These are phyloP conservation scores for Claviceps humidiphila DNA, from an alignment of 2,329 filamentous ascomycete genomes.

Conservation along the genomic window DNA sequence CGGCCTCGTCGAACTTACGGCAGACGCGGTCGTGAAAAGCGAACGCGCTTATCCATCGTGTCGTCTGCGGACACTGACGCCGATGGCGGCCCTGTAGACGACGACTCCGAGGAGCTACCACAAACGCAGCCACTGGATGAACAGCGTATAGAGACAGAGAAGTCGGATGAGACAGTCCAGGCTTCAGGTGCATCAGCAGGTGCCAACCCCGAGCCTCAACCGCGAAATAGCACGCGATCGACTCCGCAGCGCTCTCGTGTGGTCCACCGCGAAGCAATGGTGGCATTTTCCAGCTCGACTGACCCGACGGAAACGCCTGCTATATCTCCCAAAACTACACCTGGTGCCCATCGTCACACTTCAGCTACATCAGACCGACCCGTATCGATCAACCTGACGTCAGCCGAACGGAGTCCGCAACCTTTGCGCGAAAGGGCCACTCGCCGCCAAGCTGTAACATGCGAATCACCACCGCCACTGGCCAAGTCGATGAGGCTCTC, in stretches of 20 bases:
- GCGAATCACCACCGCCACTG: conserved; percentile 16
- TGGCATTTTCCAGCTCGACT: conserved; percentile 27
- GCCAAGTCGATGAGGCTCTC: conserved; percentile 11
- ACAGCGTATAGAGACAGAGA: neutral
- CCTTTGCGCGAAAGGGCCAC: conserved; percentile 9
- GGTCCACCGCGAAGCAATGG: conserved; percentile 4
- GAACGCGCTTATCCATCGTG: conserved; percentile 1
- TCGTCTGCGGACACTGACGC: conserved; percentile 2
- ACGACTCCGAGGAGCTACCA: neutral
- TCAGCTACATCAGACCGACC: conserved; percentile 14
- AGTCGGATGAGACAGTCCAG: neutral
- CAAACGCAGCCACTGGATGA: neutral
- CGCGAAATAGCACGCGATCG: neutral
- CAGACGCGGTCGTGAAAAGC: neutral
- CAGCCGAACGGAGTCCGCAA: conserved; percentile 11
- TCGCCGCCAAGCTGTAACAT: conserved; percentile 8
- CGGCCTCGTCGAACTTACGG: conserved; percentile 4
- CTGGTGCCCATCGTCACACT: conserved; percentile 17
- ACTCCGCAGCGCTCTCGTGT: conserved; percentile 11
- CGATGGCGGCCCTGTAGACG: neutral
- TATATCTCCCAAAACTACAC: conserved; percentile 23
- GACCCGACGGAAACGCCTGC: conserved; percentile 26
- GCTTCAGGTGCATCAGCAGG: neutral
- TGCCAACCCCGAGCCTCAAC: neutral
- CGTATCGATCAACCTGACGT: conserved; percentile 12